phyloP scores from a whole-genome alignment of 192 early-diverging fungal species.

The Gaertneriomyces sp. region DNA sequence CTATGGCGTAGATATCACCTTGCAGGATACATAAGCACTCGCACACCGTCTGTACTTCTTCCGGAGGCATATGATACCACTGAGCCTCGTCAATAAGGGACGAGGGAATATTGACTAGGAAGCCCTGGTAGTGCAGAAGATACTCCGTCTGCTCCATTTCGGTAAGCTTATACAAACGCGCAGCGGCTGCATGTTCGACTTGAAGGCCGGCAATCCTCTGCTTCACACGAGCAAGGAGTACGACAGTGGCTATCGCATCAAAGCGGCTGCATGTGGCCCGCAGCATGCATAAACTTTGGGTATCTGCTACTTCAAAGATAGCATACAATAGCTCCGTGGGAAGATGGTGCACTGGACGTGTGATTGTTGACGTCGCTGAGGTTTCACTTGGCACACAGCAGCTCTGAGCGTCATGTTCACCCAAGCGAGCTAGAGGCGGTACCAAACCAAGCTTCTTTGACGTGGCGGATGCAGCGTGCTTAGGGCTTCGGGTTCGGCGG shows the following conservation, averaged over 20 bases:
- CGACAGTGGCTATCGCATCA: constrained; percentile 30
- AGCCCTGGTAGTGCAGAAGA: constrained; percentile 45
- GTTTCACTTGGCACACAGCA: too few relatives aligned
- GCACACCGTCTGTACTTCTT: constrained; percentile 49
- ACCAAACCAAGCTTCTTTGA: too few relatives aligned
- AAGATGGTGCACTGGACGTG: constrained; percentile 2
- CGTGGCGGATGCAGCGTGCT: too few relatives aligned
- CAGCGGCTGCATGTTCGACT: background rate
- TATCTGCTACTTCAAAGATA: constrained; percentile 27
- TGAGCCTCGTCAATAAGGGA: constrained; percentile 45
- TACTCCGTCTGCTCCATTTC: constrained; percentile 32
- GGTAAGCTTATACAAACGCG: background rate
- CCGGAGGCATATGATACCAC: constrained; percentile 49
- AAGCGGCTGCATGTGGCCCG: constrained; percentile 29
- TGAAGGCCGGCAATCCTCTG: constrained; percentile 1
- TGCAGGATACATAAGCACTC: constrained; percentile 50
- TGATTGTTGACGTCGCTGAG: too few relatives aligned
- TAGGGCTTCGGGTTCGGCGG: too few relatives aligned
- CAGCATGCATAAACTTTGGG: constrained; percentile 24
- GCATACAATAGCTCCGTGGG: constrained; percentile 47
- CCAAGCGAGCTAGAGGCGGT: too few relatives aligned
- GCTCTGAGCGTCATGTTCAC: too few relatives aligned
- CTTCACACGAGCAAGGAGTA: constrained; percentile 32
- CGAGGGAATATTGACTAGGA: constrained; percentile 35
- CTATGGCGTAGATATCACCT: constrained; percentile 7